Evolutionary conservation across 768 basidiomycete species (phyloP), one percentile per base, ranked within the genome.

Genomic region (Kwoniella sp.): DNA sequence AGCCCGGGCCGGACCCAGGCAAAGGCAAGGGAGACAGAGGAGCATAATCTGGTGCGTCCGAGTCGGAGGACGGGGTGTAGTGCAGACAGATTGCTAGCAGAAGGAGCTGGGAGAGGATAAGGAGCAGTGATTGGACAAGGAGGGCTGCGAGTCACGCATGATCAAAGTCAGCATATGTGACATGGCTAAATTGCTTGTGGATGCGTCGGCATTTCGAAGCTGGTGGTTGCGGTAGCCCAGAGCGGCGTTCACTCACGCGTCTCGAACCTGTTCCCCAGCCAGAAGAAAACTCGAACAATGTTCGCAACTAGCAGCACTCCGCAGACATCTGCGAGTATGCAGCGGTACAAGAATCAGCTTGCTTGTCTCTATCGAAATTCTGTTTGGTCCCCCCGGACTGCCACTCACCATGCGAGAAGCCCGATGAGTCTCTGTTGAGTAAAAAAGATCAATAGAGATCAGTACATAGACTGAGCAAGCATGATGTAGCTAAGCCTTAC

Each of bases 201-300:
- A n/a, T n/a, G n/a, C n/a, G n/a, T n/a, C n/a, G n/a, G n/a, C n/a
- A n/a, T n/a, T n/a, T n/a, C n/a, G n/a, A n/a, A n/a, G n/a, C n/a
- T n/a, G n/a, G n/a, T n/a, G n/a, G n/a, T n/a, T n/a, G n/a, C n/a
- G n/a, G n/a, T n/a, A n/a, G 26, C 22, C 22, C 41, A 20, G 15
- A 34, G 7, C 47, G 48, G 23, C 25, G 23, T 4, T 23, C 11
- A 68, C 75, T 61, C 31, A 81, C 79, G 72, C n/a, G 71, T 68
- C 55, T 81, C 79, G 63, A 81, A 81, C 8, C 73, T 67, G 38
- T 79, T 76, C 3, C 78, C 79, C 4, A 81, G 76, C 73, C 75
- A 81, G 69, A 81, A 81, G 73, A 79, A 81, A n/a, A 77, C 71
- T 51, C 79, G 68, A 41, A 71, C 77, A 60, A 79, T 79, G 61